Percentiles rank a stretch among this genome's conserved stretches.
Evolutionary conservation across 2,329 filamentous ascomycete genomes (phyloP).

Genomic region (Colletotrichum horii): DNA sequence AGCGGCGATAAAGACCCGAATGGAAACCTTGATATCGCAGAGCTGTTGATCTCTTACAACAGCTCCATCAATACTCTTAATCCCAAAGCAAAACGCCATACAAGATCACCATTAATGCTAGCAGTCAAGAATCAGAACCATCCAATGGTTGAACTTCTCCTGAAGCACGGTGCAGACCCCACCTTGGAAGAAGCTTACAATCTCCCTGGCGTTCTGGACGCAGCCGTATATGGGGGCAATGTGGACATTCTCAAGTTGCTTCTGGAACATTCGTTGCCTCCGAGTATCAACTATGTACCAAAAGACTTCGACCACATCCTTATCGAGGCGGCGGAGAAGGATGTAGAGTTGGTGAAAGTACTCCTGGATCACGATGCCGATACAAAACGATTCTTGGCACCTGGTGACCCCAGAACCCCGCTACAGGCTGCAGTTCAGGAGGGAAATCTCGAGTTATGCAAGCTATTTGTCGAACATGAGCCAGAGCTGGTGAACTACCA

Average conservation of each 20-base stretch:
- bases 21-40: constrained; percentile 9
- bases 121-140: constrained; percentile 2
- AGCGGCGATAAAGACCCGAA: background rate
- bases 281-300: constrained; percentile 20
- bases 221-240: background rate
- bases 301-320: constrained; percentile 10
- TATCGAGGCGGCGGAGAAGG: background rate
- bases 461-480: constrained; percentile 24
- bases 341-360: constrained; percentile 17
- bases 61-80: constrained; percentile 11
- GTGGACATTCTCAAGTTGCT: constrained; percentile 18
- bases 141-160: constrained; percentile 23
- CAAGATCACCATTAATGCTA: constrained; percentile 5
- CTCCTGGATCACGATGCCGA: constrained; percentile 26
- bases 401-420: constrained; percentile 3
- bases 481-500: constrained; percentile 24
- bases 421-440: constrained; percentile 22
- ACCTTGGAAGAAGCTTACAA: constrained; percentile 26
- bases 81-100: background rate
- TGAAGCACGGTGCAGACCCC: constrained; percentile 27
- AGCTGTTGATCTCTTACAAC: constrained; percentile 10
- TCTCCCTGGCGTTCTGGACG: constrained; percentile 10
- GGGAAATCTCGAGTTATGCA: constrained; percentile 20
- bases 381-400: constrained; percentile 9
- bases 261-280: constrained; percentile 20